These are phyloP conservation scores for Curvularia sp. DNA, from an alignment of 2,329 filamentous ascomycete species.

Conservation along the genomic window DNA sequence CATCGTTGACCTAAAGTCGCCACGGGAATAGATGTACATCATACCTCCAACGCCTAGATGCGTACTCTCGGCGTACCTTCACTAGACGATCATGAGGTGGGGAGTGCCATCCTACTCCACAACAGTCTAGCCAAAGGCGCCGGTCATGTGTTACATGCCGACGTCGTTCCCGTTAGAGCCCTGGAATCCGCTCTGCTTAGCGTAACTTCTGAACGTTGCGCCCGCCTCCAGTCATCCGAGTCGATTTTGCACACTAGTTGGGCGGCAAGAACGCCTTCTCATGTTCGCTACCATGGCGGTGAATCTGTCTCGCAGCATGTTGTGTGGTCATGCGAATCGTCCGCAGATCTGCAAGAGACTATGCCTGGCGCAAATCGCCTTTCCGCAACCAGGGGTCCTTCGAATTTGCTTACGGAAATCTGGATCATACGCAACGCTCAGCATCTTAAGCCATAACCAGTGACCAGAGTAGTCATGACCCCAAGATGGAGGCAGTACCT, in stretches of 20 bases:
- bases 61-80: neutral
- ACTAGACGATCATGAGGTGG: neutral
- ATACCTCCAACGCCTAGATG: neutral
- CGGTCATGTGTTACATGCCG: slow-evolving; percentile 11
- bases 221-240: neutral
- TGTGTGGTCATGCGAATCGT: slow-evolving; percentile 12
- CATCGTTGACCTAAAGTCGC: neutral
- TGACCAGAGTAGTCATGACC: neutral
- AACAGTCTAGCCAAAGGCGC: neutral
- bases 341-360: neutral
- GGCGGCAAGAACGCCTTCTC: slow-evolving; percentile 1
- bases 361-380: neutral
- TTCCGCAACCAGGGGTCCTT: neutral
- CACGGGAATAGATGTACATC: neutral
- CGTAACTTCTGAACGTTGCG: neutral
- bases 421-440: neutral
- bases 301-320: neutral
- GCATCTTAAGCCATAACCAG: neutral
- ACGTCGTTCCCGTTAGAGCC: slow-evolving; percentile 1
- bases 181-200: neutral
- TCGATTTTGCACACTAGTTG: neutral
- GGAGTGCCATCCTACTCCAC: neutral
- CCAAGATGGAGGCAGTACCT: neutral
- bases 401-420: neutral
- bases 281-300: neutral